Percentiles rank a stretch among this genome's conserved stretches.
phyloP scores from a whole-genome alignment of 352 stramenopile species.

The Pythium oligandrum region DNA sequence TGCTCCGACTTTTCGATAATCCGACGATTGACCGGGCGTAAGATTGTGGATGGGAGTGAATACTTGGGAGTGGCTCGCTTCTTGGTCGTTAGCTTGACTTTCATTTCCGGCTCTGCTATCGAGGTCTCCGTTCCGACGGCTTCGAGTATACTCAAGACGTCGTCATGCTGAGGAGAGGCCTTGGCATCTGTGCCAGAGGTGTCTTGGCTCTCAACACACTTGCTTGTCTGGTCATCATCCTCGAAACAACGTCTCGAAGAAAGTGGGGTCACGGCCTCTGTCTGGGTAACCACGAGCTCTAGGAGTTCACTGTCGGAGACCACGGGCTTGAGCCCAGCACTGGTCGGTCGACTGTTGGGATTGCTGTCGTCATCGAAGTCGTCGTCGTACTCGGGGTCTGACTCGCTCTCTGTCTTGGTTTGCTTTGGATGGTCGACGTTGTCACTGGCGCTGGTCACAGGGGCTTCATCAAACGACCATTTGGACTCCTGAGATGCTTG shows the following conservation, averaged over 20 bases:
- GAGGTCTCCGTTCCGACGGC: background rate
- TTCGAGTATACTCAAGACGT: background rate
- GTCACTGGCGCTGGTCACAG: background rate
- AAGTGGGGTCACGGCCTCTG: background rate
- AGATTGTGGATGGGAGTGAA: too few species aligned
- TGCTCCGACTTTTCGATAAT: constrained; percentile 4
- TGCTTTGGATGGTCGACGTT: background rate
- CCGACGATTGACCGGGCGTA: too few species aligned
- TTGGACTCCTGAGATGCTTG: too few species aligned
- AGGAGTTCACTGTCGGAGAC: constrained; percentile 18
- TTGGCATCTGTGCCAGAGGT: too few species aligned
- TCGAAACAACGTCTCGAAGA: background rate
- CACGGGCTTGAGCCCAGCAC: constrained; percentile 6
- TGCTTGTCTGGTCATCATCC: background rate
- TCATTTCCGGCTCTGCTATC: background rate
- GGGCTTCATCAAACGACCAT: background rate
- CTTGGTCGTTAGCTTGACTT: background rate
- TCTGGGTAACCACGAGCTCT: constrained; percentile 9
- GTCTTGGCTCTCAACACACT: background rate
- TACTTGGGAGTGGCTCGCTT: too few species aligned
- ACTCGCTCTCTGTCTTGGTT: background rate
- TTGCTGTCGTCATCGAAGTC: constrained; percentile 1
- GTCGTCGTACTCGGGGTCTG: background rate
- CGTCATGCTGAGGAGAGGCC: background rate
- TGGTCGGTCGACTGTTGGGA: background rate